Evolutionary conservation across 208 protist genomes (phyloP), one percentile per base, ranked within the genome.

Genomic region (Blastocrithidia nonstop): DNA sequence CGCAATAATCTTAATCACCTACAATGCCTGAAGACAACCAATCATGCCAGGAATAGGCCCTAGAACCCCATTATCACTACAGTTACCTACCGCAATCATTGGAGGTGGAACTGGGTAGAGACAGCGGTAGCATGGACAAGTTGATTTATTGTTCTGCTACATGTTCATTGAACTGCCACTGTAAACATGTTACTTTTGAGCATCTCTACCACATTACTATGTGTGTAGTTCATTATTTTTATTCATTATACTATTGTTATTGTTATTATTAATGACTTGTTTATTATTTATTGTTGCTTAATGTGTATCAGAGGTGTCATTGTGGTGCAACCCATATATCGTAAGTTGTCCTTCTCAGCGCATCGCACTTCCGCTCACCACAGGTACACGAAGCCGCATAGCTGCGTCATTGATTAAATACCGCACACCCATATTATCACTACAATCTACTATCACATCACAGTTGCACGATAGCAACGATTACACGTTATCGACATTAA

Each of bases 351-450:
- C 94, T 9, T 97, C 93, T 76, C 86, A 94, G 23, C 87, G 71
- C 45, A 96, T 74, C n/a, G 92, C 89, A 49, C 80, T 83, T n/a
- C 84, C 93, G 29, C 90, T 96, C 6, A 98, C 89, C 7, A 98
- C 64, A 13, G 93, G 88, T 31, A 66, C 77, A 3, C 57, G 52
- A 0, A 57, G 48, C 4, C 86, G 65, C 46, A 88, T 77, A n/a
- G 93, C 95, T 5, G 90, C 92, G 48, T 97, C 93, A 45, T 95
- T 96, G 42, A 96, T 63, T 21, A 96, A 49, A 56, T 96, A 98
- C 16, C 95, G 81, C 22, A 93, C 82, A 4, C 72, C 67, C 9
- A 95, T 76, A 59, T 95, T 96, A 67, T 98, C 95, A 0, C 81
- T 88, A 8, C 68, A 73, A 51, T 97, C 93, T 6, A 97, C 61